Conservation (phyloP, 2,329 filamentous ascomycete species). For the Hypoxylon sp. region DNA sequence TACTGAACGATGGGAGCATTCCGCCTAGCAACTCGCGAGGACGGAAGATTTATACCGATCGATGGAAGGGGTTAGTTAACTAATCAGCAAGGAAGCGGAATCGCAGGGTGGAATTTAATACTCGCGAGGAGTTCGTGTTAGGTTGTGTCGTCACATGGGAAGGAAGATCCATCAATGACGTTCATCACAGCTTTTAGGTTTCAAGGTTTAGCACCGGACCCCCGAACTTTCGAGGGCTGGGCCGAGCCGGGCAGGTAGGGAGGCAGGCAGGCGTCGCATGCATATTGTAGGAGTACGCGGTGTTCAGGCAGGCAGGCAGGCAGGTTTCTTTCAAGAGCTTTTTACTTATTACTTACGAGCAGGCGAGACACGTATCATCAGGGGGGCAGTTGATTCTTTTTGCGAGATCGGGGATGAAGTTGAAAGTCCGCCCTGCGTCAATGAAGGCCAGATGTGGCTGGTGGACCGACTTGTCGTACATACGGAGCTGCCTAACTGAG, state of each 20-base stretch:
- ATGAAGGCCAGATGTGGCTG: background rate
- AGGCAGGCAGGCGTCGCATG: constrained; percentile 25
- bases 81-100: background rate
- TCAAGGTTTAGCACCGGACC: constrained; percentile 8
- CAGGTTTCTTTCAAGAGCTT: background rate
- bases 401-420: background rate
- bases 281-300: constrained; percentile 37
- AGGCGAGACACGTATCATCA: background rate
- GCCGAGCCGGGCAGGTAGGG: constrained; percentile 2
- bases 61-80: background rate
- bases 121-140: constrained; percentile 17
- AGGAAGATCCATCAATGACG: constrained; percentile 1
- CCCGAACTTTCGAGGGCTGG: constrained; percentile 7
- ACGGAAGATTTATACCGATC: background rate
- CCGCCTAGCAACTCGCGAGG: background rate
- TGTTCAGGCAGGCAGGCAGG: constrained; percentile 19
- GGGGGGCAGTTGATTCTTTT: background rate
- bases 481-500: background rate
- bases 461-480: background rate
- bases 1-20: background rate
- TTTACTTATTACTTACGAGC: background rate
- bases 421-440: no score
- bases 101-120: constrained; percentile 2
- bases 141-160: background rate
- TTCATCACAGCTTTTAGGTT: constrained; percentile 25